phyloP scores from a whole-genome alignment of 1,284 basidiomycete species.

The Sparassis latifolia region DNA sequence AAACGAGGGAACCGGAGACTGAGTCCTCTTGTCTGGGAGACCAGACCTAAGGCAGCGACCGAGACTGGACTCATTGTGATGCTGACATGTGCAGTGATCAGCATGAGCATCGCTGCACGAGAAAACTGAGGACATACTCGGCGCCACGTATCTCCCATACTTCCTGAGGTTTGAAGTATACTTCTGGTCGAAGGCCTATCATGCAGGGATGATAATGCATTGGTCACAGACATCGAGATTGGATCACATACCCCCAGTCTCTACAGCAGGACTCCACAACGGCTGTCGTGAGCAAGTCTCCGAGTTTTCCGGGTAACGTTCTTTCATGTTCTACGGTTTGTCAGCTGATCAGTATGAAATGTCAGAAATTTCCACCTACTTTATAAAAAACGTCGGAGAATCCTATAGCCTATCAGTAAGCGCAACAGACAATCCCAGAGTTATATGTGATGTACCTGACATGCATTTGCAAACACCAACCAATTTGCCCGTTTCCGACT shows the following conservation, averaged over 20 bases:
- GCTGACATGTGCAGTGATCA: constrained; percentile 31
- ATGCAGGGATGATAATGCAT: background rate
- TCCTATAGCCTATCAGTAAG: constrained; percentile 37
- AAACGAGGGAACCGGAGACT: constrained; percentile 90
- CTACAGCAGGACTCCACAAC: constrained; percentile 50
- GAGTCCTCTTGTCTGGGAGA: constrained; percentile 64
- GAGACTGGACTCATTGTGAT: constrained; percentile 89
- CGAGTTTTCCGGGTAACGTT: constrained; percentile 59
- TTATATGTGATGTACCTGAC: constrained; percentile 45
- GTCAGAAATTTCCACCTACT: constrained; percentile 25
- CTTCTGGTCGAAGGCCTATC: constrained; percentile 67
- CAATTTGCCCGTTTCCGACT: constrained; percentile 60
- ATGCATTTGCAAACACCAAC: constrained; percentile 88
- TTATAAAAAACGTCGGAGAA: constrained; percentile 89
- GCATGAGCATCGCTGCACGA: background rate
- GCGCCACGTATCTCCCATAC: constrained; percentile 93
- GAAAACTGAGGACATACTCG: constrained; percentile 48
- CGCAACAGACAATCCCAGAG: constrained; percentile 7
- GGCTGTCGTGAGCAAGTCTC: constrained; percentile 58
- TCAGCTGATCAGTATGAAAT: background rate
- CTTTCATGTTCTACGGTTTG: constrained; percentile 40
- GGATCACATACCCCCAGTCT: constrained; percentile 51
- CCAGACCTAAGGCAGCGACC: constrained; percentile 68
- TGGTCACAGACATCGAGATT: no score
- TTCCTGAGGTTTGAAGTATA: constrained; percentile 82